Evolutionary conservation across 345 rosid genomes (phyloP).

Genomic region (Pseudoturritis turrita): DNA sequence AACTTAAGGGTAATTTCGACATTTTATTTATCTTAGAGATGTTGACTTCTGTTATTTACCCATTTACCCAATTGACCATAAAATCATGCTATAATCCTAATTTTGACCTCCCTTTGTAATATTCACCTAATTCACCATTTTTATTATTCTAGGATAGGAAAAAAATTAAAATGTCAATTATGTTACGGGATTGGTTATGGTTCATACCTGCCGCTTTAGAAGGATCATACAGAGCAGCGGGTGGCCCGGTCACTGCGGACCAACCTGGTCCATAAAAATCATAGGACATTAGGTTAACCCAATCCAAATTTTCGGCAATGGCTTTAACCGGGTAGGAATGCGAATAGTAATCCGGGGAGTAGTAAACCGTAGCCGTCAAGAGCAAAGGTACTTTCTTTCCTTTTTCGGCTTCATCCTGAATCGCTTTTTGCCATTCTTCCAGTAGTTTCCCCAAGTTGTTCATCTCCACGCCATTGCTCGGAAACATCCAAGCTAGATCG

Average conservation of each 20-base stretch:
- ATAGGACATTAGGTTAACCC: constrained; percentile 30
- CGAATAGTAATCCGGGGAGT: neutral
- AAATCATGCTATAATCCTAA: too few species aligned
- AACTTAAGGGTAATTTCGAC: too few species aligned
- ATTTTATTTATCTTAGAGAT: too few species aligned
- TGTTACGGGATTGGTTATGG: too few species aligned
- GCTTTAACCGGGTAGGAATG: constrained; percentile 27
- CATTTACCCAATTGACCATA: too few species aligned
- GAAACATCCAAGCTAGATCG: constrained; percentile 22
- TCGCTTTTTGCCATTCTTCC: constrained; percentile 32
- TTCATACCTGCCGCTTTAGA: neutral
- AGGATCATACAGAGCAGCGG: constrained; percentile 48
- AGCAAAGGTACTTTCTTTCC: constrained; percentile 7
- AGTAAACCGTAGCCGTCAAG: constrained; percentile 41
- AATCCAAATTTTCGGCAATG: constrained; percentile 38
- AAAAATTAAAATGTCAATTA: too few species aligned
- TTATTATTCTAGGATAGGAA: too few species aligned
- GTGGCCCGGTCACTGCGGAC: constrained; percentile 36
- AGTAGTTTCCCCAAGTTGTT: constrained; percentile 22
- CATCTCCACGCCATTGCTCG: constrained; percentile 31
- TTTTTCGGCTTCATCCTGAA: constrained; percentile 27
- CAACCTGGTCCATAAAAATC: neutral
- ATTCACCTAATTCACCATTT: too few species aligned
- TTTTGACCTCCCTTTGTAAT: too few species aligned
- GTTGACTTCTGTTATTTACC: too few species aligned